Conservation (phyloP, 768 basidiomycete genomes). For the Lactarius trivialis region DNA sequence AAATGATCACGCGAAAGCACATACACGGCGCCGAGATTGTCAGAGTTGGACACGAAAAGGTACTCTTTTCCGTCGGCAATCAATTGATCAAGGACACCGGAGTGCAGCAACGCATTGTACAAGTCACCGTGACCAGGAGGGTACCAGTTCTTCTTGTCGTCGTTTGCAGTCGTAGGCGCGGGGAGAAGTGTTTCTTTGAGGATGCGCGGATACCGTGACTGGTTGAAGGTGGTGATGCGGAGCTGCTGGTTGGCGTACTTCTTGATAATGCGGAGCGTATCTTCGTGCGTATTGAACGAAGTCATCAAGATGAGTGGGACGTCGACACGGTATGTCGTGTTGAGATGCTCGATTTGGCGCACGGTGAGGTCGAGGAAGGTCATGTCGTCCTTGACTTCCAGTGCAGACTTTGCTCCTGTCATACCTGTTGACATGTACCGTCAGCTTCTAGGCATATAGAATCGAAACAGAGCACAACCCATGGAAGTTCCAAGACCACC, state of each 20-base stretch:
- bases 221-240: constrained; percentile 88
- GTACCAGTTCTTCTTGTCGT: constrained; percentile 93
- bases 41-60: constrained; percentile 95
- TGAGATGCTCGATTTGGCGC: constrained; percentile 93
- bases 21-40: constrained; percentile 89
- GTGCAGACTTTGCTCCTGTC: constrained; percentile 85
- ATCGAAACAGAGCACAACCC: constrained; percentile 39
- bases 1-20: constrained; percentile 26
- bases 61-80: constrained; percentile 92
- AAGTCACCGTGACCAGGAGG: constrained; percentile 96
- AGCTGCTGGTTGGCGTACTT: constrained; percentile 95
- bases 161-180: constrained; percentile 65
- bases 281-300: constrained; percentile 96
- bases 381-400: constrained; percentile 97
- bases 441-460: background rate
- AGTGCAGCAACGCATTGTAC: constrained; percentile 87
- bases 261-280: constrained; percentile 93
- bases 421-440: constrained; percentile 43
- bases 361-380: constrained; percentile 94
- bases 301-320: constrained; percentile 99
- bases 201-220: constrained; percentile 91
- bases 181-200: constrained; percentile 85
- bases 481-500: constrained; percentile 90
- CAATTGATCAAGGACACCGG: constrained; percentile 85
- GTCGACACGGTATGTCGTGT: constrained; percentile 75